Base-by-base conservation (phyloP, 2,329 filamentous ascomycete species). In the Capronia americana region DNA sequence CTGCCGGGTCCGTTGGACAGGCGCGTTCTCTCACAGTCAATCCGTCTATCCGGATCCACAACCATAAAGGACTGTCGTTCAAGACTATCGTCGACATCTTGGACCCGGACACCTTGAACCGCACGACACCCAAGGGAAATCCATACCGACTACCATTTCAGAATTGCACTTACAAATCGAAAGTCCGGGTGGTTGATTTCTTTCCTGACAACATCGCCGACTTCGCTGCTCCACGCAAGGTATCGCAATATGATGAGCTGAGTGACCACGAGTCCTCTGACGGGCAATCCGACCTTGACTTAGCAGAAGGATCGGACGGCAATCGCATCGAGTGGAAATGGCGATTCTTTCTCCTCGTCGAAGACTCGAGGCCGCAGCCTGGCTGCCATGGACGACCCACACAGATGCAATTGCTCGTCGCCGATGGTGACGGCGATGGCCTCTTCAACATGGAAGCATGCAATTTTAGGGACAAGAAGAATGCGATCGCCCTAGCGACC, bases 181-280 rank as follows among this genome's bases (percentile, higher is more conserved):
- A 87, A 24, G 88, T 92, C 41, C 89, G 92, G n/a, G 89, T 96
- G 1, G 85, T 96, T 41, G 92, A 97, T 78, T 97, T 91, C 76
- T 87, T 85, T 65, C 94, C 94, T 0, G 78, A 83, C 2, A 82
- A 83, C 0, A 79, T 97, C 1, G 85, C 88, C 69, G 87, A 94
- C 65, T 97, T 97, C 75, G 82, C 90, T 2, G 73, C 82, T 50
- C 77, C 76, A 32, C 81, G 81, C 62, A 80, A 79, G 48, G 80
- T 80, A 2, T 78, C 76, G 23, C 83, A 88, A 30, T 84, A 79
- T 57, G 84, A 86, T 41, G 71, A 79, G 0, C 77, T 90, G 12
- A 85, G 83, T 23, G 75, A 75, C 32, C 66, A 71, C 60, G 73
- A 76, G 26, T 73, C 73, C 46, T 73, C 76, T 4, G 76, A 76